These are phyloP conservation scores for Cyberlindnera samutprakarnensis DNA, from an alignment of 805 yeast species.

Conservation along the genomic window DNA sequence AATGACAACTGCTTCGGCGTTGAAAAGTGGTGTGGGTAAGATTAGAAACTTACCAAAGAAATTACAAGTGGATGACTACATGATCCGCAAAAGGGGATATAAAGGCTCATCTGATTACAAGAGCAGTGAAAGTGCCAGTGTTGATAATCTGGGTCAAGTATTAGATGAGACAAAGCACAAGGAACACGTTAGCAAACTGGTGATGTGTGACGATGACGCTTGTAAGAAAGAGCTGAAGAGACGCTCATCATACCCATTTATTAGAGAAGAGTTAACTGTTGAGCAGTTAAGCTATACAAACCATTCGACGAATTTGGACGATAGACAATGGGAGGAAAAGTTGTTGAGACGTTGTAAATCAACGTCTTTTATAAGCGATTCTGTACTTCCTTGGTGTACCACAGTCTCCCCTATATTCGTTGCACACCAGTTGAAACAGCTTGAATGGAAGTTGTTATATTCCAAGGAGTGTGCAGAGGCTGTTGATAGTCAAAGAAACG, in stretches of 20 bases:
- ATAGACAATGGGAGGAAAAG: conserved; percentile 1
- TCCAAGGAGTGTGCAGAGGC: neutral
- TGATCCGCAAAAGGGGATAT: conserved; percentile 3
- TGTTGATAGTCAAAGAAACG: conserved; percentile 2
- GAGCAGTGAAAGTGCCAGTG: neutral
- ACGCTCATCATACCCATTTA: conserved; percentile 33
- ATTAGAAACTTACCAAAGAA: conserved; percentile 18
- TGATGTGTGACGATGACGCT: conserved; percentile 8
- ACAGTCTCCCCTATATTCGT: conserved; percentile 8
- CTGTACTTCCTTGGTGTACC: conserved; percentile 7
- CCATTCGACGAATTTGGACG: conserved; percentile 10
- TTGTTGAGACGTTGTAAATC: conserved; percentile 28
- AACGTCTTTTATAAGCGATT: conserved; percentile 26
- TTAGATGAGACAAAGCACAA: neutral
- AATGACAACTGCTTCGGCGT: conserved; percentile 9
- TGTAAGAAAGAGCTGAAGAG: conserved; percentile 15
- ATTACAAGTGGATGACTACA: conserved; percentile 15
- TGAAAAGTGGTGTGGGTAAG: conserved; percentile 22
- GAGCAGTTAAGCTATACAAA: conserved; percentile 21
- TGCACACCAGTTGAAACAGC: conserved; percentile 7
- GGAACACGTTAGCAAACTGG: neutral
- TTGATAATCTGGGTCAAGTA: neutral
- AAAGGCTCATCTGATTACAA: neutral
- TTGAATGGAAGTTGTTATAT: conserved; percentile 3
- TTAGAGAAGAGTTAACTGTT: conserved; percentile 26